phyloP scores from a whole-genome alignment of 768 basidiomycete species.

The Hemileccinum impolitum region DNA sequence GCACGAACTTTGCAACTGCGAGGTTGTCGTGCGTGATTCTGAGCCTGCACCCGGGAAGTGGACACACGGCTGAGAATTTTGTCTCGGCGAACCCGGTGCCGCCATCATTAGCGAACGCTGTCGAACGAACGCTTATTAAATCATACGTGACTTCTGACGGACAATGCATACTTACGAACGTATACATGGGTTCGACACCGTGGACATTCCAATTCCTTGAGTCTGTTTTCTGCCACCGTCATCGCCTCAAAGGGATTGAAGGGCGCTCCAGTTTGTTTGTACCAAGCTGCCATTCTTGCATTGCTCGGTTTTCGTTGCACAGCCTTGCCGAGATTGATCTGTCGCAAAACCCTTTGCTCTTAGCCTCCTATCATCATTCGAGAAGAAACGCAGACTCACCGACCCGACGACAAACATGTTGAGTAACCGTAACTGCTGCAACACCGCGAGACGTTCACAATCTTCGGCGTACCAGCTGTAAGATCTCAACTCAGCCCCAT shows the following conservation, averaged over 20 bases:
- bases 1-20: conserved; percentile 41
- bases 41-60: conserved; percentile 35
- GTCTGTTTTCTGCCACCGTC: conserved; percentile 11
- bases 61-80: conserved; percentile 38
- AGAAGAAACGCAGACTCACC: conserved; percentile 13
- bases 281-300: conserved; percentile 19
- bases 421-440: conserved; percentile 25
- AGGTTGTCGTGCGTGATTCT: conserved; percentile 41
- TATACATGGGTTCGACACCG: conserved; percentile 29
- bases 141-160: not conserved
- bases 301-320: conserved; percentile 13
- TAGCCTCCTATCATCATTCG: not conserved
- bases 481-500: not conserved
- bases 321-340: conserved; percentile 27
- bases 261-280: conserved; percentile 22
- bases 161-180: conserved; percentile 28
- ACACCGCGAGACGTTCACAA: conserved; percentile 27
- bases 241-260: conserved; percentile 39
- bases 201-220: conserved; percentile 35
- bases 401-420: conserved; percentile 29
- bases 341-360: not conserved
- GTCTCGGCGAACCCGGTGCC: conserved; percentile 49
- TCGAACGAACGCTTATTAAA: not conserved
- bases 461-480: conserved; percentile 33
- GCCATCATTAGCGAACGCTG: conserved; percentile 39